phyloP scores from a whole-genome alignment of 257 asterid species.

The Buddleja alternifolia region DNA sequence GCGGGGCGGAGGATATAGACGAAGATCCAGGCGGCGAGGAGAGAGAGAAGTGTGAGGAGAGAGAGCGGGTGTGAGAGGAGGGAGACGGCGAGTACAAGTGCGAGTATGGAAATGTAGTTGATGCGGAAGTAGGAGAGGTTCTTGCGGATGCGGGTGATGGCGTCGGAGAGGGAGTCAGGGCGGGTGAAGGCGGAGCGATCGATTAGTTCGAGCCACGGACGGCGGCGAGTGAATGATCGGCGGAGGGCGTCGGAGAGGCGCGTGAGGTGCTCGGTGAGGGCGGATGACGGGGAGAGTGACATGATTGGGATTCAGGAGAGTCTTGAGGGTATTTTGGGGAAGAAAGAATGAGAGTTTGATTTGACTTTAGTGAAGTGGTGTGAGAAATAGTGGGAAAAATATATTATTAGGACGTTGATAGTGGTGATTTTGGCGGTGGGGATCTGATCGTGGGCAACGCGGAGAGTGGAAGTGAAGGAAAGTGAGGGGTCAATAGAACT shows the following conservation, averaged over 20 bases:
- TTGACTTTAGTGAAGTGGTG: not conserved
- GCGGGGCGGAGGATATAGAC: slow-evolving; percentile 48
- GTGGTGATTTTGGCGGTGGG: not conserved
- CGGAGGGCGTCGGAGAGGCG: slow-evolving; percentile 39
- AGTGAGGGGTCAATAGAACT: not conserved
- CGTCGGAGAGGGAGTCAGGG: slow-evolving; percentile 44
- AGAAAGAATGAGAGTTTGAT: not conserved
- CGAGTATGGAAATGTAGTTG: slow-evolving; percentile 40
- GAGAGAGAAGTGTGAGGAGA: slow-evolving; percentile 35
- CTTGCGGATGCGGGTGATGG: slow-evolving; percentile 42
- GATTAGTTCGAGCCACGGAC: slow-evolving; percentile 48
- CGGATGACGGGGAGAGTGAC: slow-evolving; percentile 29
- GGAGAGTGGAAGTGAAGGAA: slow-evolving; percentile 25
- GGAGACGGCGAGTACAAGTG: slow-evolving; percentile 35
- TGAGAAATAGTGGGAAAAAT: not conserved
- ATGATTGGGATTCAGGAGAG: slow-evolving; percentile 16
- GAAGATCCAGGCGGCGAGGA: slow-evolving; percentile 48
- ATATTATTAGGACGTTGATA: slow-evolving; percentile 27
- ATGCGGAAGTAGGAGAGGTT: slow-evolving; percentile 45
- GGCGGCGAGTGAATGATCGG: slow-evolving; percentile 36
- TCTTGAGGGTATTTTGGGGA: slow-evolving; percentile 25
- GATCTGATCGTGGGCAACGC: slow-evolving; percentile 27
- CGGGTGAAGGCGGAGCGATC: slow-evolving; percentile 47
- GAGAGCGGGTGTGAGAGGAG: slow-evolving; percentile 51
- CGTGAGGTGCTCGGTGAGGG: slow-evolving; percentile 33